Conservation (phyloP, 1,139 yeast species). For the Lodderomyces metapsilosis region DNA sequence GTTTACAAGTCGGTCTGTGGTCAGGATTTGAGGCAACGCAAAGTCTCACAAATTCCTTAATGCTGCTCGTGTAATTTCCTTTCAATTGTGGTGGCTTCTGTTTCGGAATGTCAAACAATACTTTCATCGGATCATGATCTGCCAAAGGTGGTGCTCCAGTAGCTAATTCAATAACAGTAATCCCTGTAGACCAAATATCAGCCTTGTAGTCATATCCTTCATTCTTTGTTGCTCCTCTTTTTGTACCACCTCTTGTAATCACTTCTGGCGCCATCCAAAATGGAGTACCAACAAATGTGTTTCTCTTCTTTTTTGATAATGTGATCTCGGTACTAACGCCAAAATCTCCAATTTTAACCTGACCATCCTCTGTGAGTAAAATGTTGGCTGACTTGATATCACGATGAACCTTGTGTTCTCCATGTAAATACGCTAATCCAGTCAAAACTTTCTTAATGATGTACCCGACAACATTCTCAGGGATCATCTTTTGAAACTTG, state of each 20-base stretch:
- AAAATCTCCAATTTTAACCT: slow-evolving; percentile 76
- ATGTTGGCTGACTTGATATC: slow-evolving; percentile 86
- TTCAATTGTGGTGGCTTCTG: slow-evolving; percentile 63
- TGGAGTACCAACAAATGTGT: slow-evolving; percentile 86
- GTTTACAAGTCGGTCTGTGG: slow-evolving; percentile 48
- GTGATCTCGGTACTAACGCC: slow-evolving; percentile 83
- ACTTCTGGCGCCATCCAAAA: slow-evolving; percentile 96
- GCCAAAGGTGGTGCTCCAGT: slow-evolving; percentile 74
- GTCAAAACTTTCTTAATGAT: slow-evolving; percentile 58
- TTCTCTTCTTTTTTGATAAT: slow-evolving; percentile 55
- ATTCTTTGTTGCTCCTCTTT: slow-evolving; percentile 32
- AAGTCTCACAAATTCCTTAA: slow-evolving; percentile 57
- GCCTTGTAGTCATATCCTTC: slow-evolving; percentile 75
- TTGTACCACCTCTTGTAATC: slow-evolving; percentile 57
- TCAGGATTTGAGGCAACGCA: slow-evolving; percentile 61
- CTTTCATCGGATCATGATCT: slow-evolving; percentile 71
- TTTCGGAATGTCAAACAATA: slow-evolving; percentile 68
- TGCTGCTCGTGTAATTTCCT: slow-evolving; percentile 46
- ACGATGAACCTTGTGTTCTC: slow-evolving; percentile 74
- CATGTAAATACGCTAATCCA: slow-evolving; percentile 71
- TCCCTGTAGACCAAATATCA: slow-evolving; percentile 88
- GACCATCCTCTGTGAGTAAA: slow-evolving; percentile 59
- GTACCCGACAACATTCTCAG: slow-evolving; percentile 58
- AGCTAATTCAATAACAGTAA: slow-evolving; percentile 72
- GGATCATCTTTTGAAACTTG: slow-evolving; percentile 48